Percentiles rank a stretch among this genome's conserved stretches.
Evolutionary conservation across 2,329 filamentous ascomycete species (phyloP).

Genomic region (Harringtonia lauricola): DNA sequence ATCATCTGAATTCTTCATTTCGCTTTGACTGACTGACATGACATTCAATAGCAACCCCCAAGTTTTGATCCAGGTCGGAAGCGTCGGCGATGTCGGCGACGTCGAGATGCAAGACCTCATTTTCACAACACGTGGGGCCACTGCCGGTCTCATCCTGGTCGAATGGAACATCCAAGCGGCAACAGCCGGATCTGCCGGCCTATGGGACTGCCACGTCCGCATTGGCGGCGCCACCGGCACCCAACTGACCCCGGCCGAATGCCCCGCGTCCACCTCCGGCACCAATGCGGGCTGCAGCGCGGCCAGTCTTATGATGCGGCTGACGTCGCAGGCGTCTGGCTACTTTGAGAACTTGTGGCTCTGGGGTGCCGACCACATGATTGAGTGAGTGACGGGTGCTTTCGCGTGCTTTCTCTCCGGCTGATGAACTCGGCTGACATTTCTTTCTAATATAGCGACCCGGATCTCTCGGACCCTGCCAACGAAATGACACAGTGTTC

Average conservation of each 20-base stretch:
- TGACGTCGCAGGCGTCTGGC: conserved; percentile 32
- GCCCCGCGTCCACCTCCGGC: conserved; percentile 43
- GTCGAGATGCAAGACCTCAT: conserved; percentile 61
- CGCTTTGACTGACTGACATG: too few relatives aligned
- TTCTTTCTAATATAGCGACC: too few relatives aligned
- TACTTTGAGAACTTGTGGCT: conserved; percentile 43
- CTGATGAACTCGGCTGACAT: too few relatives aligned
- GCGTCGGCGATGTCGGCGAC: conserved; percentile 43
- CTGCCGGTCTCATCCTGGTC: conserved; percentile 57
- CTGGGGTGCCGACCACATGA: conserved; percentile 53
- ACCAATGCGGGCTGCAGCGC: conserved; percentile 24
- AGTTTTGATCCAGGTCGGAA: conserved; percentile 53
- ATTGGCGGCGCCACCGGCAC: conserved; percentile 59
- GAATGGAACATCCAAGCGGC: conserved; percentile 57
- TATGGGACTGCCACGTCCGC: conserved; percentile 65
- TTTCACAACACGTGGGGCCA: conserved; percentile 35
- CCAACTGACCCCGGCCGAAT: conserved; percentile 49
- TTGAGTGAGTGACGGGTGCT: too few relatives aligned
- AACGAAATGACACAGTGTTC: background rate
- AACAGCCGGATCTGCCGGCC: conserved; percentile 43
- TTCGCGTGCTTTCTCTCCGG: too few relatives aligned
- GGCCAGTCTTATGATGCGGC: conserved; percentile 26
- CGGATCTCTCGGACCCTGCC: conserved; percentile 5
- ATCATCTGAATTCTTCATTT: too few relatives aligned
- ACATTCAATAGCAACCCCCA: conserved; percentile 51